Conservation (phyloP, 495 filamentous ascomycete genomes). For the Talaromyces thailandensis region DNA sequence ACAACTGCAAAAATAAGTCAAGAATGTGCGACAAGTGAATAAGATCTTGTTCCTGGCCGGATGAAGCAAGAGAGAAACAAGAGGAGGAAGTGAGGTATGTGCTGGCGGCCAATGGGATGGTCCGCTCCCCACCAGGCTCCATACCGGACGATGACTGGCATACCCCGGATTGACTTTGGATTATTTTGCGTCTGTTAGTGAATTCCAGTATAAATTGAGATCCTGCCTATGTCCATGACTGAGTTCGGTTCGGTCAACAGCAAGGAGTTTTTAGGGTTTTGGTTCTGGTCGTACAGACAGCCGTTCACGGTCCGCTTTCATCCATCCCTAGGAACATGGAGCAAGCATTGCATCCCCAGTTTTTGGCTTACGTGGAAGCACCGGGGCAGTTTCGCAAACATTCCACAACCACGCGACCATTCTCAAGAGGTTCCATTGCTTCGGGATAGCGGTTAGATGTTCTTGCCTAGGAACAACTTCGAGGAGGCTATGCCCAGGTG, state of each 20-base stretch:
- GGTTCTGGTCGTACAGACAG: not conserved
- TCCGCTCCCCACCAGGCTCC: constrained; percentile 1
- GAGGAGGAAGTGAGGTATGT: not conserved
- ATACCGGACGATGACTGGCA: constrained; percentile 1
- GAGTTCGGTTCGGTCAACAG: not conserved
- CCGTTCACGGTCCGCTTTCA: not conserved
- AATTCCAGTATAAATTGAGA: not conserved
- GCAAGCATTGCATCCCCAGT: not conserved
- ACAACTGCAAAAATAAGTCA: not conserved
- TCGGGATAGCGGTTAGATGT: too few species aligned
- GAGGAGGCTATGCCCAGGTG: too few species aligned
- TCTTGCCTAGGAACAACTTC: too few species aligned
- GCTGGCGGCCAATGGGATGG: not conserved
- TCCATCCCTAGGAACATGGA: not conserved
- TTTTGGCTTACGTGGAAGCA: not conserved
- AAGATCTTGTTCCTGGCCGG: not conserved
- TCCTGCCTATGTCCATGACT: not conserved
- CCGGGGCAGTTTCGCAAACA: not conserved
- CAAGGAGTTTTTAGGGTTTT: not conserved
- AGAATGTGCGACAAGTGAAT: not conserved
- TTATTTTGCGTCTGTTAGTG: not conserved
- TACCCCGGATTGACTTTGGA: not conserved
- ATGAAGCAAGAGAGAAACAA: not conserved
- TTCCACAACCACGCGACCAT: not conserved
- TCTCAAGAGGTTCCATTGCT: not conserved